Conservation (phyloP, 495 filamentous ascomycete genomes). For the Talaromyces borbonicus region DNA sequence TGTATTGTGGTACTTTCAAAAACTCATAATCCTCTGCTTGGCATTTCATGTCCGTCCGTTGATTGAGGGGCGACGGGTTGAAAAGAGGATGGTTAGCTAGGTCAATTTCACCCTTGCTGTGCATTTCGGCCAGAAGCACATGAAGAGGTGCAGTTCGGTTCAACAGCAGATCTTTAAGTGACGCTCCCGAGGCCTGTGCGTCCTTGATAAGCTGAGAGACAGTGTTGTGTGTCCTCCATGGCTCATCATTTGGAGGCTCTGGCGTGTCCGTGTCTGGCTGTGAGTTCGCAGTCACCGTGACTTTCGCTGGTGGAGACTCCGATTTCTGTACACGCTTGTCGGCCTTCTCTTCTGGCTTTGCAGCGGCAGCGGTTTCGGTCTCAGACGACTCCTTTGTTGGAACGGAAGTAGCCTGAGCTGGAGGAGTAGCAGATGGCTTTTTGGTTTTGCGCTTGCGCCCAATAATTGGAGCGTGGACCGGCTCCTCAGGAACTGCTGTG, state of each 20-base stretch:
- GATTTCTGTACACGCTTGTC: background rate
- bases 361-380: background rate
- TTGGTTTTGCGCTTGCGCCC: constrained; percentile 88
- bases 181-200: constrained; percentile 23
- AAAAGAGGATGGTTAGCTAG: constrained; percentile 44
- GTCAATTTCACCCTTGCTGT: constrained; percentile 37
- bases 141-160: constrained; percentile 34
- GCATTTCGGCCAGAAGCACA: constrained; percentile 38
- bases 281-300: background rate
- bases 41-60: constrained; percentile 42
- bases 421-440: constrained; percentile 43
- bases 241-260: constrained; percentile 13
- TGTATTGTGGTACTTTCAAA: constrained; percentile 26
- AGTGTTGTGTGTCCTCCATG: constrained; percentile 36
- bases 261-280: background rate
- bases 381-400: constrained; percentile 25
- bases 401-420: constrained; percentile 28
- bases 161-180: constrained; percentile 30
- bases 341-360: constrained; percentile 14
- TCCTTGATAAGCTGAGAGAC: constrained; percentile 32
- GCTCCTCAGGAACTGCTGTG: constrained; percentile 42
- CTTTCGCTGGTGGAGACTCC: background rate
- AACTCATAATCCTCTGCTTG: constrained; percentile 33
- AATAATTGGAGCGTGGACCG: constrained; percentile 70
- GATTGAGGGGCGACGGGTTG: constrained; percentile 41